Conservation (phyloP, 2,329 filamentous ascomycete genomes). For the Talaromyces sp. region DNA sequence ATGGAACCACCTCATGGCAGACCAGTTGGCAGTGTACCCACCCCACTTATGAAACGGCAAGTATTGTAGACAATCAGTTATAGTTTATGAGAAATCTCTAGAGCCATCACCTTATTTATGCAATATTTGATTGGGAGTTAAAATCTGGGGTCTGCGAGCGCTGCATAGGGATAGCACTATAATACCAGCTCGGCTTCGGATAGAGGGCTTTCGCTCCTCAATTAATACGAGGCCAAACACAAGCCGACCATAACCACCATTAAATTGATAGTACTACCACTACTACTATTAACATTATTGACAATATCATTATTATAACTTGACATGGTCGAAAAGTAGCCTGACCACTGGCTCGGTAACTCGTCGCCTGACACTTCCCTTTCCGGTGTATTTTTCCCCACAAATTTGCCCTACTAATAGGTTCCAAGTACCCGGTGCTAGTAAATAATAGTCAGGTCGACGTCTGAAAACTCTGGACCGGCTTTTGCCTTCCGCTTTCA, state of each 20-base stretch:
- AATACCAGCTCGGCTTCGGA: neutral
- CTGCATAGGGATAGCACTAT: neutral
- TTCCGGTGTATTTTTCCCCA: neutral
- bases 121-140: neutral
- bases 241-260: too few species aligned
- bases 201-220: neutral
- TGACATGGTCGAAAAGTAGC: neutral
- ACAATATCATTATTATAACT: neutral
- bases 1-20: neutral
- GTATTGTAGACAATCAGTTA: neutral
- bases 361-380: neutral
- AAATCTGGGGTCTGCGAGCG: neutral
- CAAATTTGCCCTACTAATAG: neutral
- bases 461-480: neutral
- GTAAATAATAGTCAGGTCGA: neutral
- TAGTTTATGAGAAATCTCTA: neutral
- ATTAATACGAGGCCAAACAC: neutral
- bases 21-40: too few species aligned
- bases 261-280: too few species aligned
- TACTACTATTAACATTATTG: too few species aligned
- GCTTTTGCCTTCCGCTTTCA: neutral
- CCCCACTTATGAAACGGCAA: neutral
- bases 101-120: neutral
- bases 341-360: neutral
- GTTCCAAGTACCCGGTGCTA: too few species aligned